Evolutionary conservation across 768 basidiomycete species (phyloP), one percentile per base, ranked within the genome.

Genomic region (Lentinula sp.): DNA sequence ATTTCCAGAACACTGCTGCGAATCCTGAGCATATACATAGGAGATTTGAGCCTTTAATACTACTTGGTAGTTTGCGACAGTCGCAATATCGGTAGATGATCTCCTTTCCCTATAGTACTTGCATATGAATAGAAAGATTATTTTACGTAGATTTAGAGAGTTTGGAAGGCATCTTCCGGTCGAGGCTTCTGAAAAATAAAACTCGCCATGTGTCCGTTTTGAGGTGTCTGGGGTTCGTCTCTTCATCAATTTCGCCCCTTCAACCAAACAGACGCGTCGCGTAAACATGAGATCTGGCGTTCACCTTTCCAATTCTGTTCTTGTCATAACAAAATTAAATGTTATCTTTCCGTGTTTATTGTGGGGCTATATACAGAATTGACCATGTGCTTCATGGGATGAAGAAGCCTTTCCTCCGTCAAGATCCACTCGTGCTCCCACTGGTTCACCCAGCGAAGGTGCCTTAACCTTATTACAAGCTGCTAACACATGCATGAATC

Each of bases 231-330:
- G 68, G 68, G 71, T 70, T 63, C 37, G 64, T 62, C 48, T 4
- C 16, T 16, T 31, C 57, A 57, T 58, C 62, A 60, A 49, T 23
- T 51, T 15, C 35, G 46, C 28, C 43, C 49, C 53, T 57, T 53
- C 62, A 74, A 73, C 69, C 77, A 77, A 79, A 78, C 74, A 78
- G 73, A 77, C 78, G 78, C 76, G 79, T 80, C 78, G 80, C 78
- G 75, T 78, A 71, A 70, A 62, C 45, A 59, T 37, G 23, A 37
- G 23, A 23, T 23, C 52, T 31, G 18, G 32, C 34, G 34, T 35
- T 58, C 43, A 11, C 37, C 57, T 40, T 45, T 21, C 39, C 31
- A 32, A 60, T 43, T 28, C 57, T 39, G 31, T 23, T 53, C 35
- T 34, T 51, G 52, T 54, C 51, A 46, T 11, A 11, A 11, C 46